Base-by-base conservation (phyloP, 805 yeast genomes). In the Barnettozyma salicaria region DNA sequence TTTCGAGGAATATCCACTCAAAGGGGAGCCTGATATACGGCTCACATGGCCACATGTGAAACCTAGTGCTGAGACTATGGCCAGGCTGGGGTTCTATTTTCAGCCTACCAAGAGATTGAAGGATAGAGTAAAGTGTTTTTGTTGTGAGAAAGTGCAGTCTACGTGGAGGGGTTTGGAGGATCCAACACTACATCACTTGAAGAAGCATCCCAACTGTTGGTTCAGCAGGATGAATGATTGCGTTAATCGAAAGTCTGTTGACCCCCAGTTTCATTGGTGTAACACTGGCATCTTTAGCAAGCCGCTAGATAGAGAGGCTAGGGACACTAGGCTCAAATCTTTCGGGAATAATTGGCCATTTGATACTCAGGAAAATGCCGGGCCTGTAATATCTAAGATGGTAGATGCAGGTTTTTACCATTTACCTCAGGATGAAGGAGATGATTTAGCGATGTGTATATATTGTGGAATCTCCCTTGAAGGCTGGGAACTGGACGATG, bases 401-500 rank as follows among this genome's bases (percentile, higher is more conserved):
- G 75, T 76, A 2, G 68, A 66, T 21, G 74, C 77, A 23, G 94
- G 95, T 1, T 80, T 84, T 50, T 76, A 67, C 43, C 78, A 70
- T 51, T 60, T 66, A 9, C 82, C 86, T 2, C 44, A 54, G 19
- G 59, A 64, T 3, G 50, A 52, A n/a, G 64, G 62, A 25, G 76
- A 70, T 36, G 82, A 78, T 52, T 65, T 72, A 19, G 76, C 76
- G 1, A 62, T 73, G 3, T 84, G 95, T 53, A 64, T 73, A 45
- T 75, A 74, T 50, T 84, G 95, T 56, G 74, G 72, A 9, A 60
- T 71, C 14, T 70, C 80, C 1, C 59, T 74, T 12, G 82, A 81
- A 36, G 88, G 87, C 3, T 84, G 94, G 94, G 83, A 73, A 40
- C 53, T 58, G 1, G 67, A 62, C 3, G 92, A 85, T 56, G 76